Evolutionary conservation across 2,329 filamentous ascomycete species (phyloP), one percentile per base, ranked within the genome.

Genomic region (Hypoxylon sp.): DNA sequence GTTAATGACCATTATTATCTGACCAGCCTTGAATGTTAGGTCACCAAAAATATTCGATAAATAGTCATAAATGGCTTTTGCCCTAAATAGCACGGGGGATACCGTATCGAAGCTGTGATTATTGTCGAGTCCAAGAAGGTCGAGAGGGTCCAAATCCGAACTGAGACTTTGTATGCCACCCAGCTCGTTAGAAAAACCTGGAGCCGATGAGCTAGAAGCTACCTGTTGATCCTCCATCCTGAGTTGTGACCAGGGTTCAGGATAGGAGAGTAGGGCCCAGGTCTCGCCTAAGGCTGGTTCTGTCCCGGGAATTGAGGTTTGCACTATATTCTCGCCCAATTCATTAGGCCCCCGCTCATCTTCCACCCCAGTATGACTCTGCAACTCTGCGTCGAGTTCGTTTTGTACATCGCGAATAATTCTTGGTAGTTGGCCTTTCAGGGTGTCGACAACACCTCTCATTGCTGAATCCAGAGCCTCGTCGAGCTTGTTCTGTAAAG

Each of bases 31-130:
- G 5, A 42, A 42, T 17, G 14, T 17, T 8, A 99, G 90, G 82
- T 99, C 96, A 81, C 98, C 96, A 74, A 97, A 94, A 81, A 98
- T 94, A 69, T 89, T 88, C 73, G 96, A 98, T 78, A 87, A 85
- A 84, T 98, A 98, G 80, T 98, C 94, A 84, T 92, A 98, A 78
- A 98, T 83, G 74, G 95, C 94, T 86, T 94, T 97, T 85, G 98
- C 96, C 83, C 93, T 96, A 86, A 97, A 98, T 63, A 90, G 89
- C 74, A 86, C 85, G 66, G 79, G 80, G 79, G 90, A 84, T 91
- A 94, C n/a, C 2, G 11, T 24, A 55, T 22, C 10, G 31, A 26
- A 14, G 24, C 13, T 9, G 14, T 13, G 2, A n/a, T 52, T 13
- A 5, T 19, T 24, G 13, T 54, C 42, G 2, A 19, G 13, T 17